These are phyloP conservation scores for Phyllosticta paracitricarpa DNA, from an alignment of 2,329 filamentous ascomycete genomes.

Conservation along the genomic window DNA sequence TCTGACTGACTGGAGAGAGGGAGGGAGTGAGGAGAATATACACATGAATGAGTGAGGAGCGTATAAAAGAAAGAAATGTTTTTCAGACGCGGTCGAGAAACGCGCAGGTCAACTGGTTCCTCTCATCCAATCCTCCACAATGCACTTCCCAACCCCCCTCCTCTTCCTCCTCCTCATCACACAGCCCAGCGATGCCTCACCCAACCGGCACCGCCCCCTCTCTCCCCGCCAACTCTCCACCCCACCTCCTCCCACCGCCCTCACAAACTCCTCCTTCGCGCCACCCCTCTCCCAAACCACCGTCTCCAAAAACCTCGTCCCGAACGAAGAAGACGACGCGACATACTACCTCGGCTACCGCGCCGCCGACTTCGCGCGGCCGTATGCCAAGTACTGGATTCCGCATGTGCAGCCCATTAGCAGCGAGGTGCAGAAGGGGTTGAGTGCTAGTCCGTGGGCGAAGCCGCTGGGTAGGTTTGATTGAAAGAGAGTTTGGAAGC, in stretches of 20 bases:
- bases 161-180: background rate
- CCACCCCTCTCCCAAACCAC: background rate
- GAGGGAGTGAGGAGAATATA: too few species aligned
- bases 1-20: too few species aligned
- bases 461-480: background rate
- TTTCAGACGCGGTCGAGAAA: background rate
- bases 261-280: background rate
- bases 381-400: conserved; percentile 3
- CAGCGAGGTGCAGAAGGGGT: background rate
- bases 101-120: background rate
- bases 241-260: background rate
- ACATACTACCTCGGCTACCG: conserved; percentile 5
- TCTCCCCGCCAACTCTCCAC: background rate
- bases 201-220: background rate
- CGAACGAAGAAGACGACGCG: background rate
- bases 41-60: too few species aligned
- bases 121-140: background rate
- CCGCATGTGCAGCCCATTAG: background rate
- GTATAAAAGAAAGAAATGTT: background rate
- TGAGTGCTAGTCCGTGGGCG: background rate
- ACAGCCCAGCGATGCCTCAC: background rate
- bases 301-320: background rate
- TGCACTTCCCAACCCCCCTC: background rate
- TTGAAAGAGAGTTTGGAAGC: background rate
- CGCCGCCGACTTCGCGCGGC: background rate